phyloP scores from a whole-genome alignment of 2,329 filamentous ascomycete genomes.

The Celoporthe dispersa region DNA sequence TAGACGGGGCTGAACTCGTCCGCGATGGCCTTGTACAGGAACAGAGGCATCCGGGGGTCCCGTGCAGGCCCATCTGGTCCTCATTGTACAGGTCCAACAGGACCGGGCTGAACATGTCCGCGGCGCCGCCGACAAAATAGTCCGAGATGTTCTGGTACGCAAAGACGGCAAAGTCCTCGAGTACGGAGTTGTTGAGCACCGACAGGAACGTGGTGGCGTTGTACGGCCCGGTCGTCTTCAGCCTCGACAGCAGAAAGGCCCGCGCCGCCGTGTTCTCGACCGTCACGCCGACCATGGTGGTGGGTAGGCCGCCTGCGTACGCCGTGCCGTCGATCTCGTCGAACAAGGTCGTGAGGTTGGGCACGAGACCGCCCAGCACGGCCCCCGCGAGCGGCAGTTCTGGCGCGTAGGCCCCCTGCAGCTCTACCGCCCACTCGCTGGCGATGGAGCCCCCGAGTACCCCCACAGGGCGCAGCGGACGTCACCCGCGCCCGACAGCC shows the following conservation, averaged over 20 bases:
- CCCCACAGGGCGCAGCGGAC: neutral
- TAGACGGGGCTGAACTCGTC: neutral
- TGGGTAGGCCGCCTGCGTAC: neutral
- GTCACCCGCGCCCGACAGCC: neutral
- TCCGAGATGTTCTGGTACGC: neutral
- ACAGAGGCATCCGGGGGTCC: neutral
- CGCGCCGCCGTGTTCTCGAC: neutral
- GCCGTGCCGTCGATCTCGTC: neutral
- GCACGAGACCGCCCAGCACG: neutral
- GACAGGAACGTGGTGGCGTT: constrained; percentile 6
- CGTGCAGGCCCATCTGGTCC: neutral
- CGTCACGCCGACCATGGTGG: neutral
- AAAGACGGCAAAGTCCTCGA: neutral
- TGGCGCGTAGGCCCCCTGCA: neutral
- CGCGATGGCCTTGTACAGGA: constrained; percentile 1
- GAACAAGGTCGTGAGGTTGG: neutral
- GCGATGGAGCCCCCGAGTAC: constrained; percentile 3
- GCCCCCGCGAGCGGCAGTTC: neutral
- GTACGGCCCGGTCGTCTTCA: neutral
- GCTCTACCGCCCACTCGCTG: constrained; percentile 3
- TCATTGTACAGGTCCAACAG: neutral
- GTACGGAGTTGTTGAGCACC: neutral
- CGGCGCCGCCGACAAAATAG: neutral
- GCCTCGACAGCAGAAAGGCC: neutral
- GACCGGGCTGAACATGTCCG: neutral